Conservation (phyloP, 2,329 filamentous ascomycete genomes). For the Aspergillus nomiae region DNA sequence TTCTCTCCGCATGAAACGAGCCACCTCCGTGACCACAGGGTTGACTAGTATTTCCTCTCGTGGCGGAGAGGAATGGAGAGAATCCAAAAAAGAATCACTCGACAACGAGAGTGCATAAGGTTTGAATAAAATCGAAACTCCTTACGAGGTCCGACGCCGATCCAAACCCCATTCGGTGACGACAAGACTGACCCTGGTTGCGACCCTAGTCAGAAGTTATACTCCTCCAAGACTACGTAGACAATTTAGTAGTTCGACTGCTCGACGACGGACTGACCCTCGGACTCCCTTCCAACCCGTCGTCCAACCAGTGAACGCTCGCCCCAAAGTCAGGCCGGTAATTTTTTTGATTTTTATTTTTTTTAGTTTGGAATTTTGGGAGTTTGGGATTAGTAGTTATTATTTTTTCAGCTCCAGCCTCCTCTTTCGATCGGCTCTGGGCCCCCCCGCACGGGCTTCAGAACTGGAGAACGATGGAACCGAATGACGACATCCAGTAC, state of each 20-base stretch:
- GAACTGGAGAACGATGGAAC: constrained; percentile 12
- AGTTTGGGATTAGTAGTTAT: no score
- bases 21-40: neutral
- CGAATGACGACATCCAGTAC: constrained; percentile 16
- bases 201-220: constrained; percentile 7
- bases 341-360: neutral
- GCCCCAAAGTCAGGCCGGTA: constrained; percentile 8
- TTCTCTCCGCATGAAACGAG: neutral
- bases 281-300: neutral
- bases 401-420: constrained; percentile 23
- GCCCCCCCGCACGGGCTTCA: constrained; percentile 13
- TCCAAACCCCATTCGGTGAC: constrained; percentile 23
- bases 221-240: neutral
- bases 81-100: neutral
- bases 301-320: constrained; percentile 1
- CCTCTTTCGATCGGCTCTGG: constrained; percentile 4
- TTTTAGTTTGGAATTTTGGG: neutral
- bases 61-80: neutral
- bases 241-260: neutral
- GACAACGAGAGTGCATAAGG: constrained; percentile 1
- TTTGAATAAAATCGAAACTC: constrained; percentile 18
- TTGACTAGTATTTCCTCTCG: neutral
- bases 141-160: constrained; percentile 21
- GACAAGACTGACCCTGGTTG: constrained; percentile 24
- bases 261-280: neutral